Evolutionary conservation across 179 eudicot genomes (phyloP).

Genomic region (Sideroxylon spinosum): DNA sequence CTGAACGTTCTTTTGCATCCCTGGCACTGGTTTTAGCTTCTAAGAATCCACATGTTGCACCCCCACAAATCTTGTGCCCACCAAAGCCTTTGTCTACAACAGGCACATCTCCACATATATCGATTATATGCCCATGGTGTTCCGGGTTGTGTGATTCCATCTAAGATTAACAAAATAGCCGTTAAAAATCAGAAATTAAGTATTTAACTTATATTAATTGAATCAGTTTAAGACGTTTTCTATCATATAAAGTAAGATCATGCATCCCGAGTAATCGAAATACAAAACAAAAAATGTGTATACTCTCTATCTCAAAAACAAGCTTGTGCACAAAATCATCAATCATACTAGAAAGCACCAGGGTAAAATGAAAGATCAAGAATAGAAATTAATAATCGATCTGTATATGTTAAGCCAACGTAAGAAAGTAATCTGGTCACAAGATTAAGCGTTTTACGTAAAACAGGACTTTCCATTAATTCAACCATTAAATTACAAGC

Average conservation of each 20-base stretch:
- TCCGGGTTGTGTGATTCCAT: conserved; percentile 42
- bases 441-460: neutral
- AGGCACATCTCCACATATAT: conserved; percentile 35
- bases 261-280: too few relatives aligned
- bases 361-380: neutral
- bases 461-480: neutral
- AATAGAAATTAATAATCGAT: neutral
- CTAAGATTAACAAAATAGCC: conserved; percentile 18
- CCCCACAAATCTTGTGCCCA: conserved; percentile 54
- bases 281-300: too few relatives aligned
- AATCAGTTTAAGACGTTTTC: neutral
- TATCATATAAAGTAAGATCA: neutral
- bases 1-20: conserved; percentile 71
- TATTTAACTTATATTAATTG: neutral
- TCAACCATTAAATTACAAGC: neutral
- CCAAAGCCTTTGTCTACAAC: conserved; percentile 25
- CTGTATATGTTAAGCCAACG: neutral
- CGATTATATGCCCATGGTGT: conserved; percentile 42
- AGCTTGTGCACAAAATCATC: neutral
- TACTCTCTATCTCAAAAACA: neutral
- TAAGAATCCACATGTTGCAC: conserved; percentile 69
- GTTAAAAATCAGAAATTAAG: neutral
- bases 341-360: neutral
- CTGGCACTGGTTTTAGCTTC: conserved; percentile 46
- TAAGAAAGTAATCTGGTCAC: neutral